Evolutionary conservation across 2,329 filamentous ascomycete species (phyloP).

Genomic region (Ophiostoma sp.): DNA sequence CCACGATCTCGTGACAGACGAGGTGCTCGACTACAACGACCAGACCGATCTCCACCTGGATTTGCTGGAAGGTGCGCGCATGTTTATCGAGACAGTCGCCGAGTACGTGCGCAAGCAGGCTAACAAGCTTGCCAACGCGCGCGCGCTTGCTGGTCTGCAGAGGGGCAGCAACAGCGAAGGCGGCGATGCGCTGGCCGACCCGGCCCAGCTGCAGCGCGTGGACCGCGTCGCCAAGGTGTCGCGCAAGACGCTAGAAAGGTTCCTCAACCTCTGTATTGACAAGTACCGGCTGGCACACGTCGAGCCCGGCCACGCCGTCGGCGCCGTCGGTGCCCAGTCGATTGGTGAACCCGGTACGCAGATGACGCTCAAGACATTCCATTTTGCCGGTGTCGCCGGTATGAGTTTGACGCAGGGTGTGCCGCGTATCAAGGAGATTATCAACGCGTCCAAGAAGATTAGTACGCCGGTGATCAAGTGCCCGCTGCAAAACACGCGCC

Average conservation of each 20-base stretch:
- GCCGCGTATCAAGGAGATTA: slow-evolving; percentile 99
- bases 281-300: slow-evolving; percentile 91
- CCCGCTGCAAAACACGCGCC: slow-evolving; percentile 67
- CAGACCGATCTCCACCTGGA: slow-evolving; percentile 63
- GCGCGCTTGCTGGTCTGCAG: slow-evolving; percentile 48
- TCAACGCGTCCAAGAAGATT: slow-evolving; percentile 93
- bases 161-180: slow-evolving; percentile 28
- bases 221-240: slow-evolving; percentile 84
- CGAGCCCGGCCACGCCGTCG: slow-evolving; percentile 91
- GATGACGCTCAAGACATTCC: slow-evolving; percentile 99
- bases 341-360: slow-evolving; percentile 98
- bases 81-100: slow-evolving; percentile 74
- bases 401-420: slow-evolving; percentile 99
- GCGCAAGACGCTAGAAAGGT: slow-evolving; percentile 62
- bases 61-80: slow-evolving; percentile 74
- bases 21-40: slow-evolving; percentile 64
- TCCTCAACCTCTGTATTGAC: slow-evolving; percentile 74
- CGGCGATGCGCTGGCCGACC: slow-evolving; percentile 29
- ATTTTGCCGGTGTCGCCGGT: slow-evolving; percentile 98
- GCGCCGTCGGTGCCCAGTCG: slow-evolving; percentile 92
- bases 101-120: slow-evolving; percentile 63
- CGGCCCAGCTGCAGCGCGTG: slow-evolving; percentile 40
- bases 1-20: slow-evolving; percentile 56
- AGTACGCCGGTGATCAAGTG: slow-evolving; percentile 92
- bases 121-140: slow-evolving; percentile 49